Evolutionary conservation across 129 eudicot genomes (phyloP), one percentile per base, ranked within the genome.

Genomic region (Artemisia annua): DNA sequence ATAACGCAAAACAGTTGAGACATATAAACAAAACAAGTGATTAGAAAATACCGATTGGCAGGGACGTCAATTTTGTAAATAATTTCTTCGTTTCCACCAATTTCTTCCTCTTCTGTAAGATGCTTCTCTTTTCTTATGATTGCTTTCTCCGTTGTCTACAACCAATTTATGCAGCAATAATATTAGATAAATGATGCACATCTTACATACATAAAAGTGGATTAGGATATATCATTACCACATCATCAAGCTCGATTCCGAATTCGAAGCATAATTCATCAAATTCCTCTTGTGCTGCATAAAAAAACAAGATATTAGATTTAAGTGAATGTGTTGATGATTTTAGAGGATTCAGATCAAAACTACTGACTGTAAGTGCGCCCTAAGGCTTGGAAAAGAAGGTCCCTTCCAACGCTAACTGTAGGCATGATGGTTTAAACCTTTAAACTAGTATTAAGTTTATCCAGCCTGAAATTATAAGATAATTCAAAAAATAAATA

Each of bases 231-330:
- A 48, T 55, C 74, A 63, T 77, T 74, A 95, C 99, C 72, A 95
- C 92, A 32, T 90, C 99, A 56, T 95, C 99, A 7, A 95, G 97
- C 91, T 95, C 99, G n/a, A 90, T 88, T 52, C 99, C 99, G 20
- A 90, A 95, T 18, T 71, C 66, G 63, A 91, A 91, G 83, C 97
- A 91, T 50, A 91, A 73, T 26, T 86, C 92, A 32, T 88, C 97
- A 17, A 91, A 88, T 70, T 88, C 92, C 50, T 84, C 91, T 71
- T 91, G 80, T 3, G 91, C 97, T 91, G 66, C 13, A 78, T 64
- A 3, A 26, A 48, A 6, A 46, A 44, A 67, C 43, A 32, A 32
- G 7, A 32, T 32, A 32, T 32, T 32, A 32, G 6, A 32, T 32
- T 3, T 32, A 0, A 32, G 7, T 32, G 5, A 4, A 32, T 32